These are phyloP conservation scores for Arachnomyces sp. DNA, from an alignment of 2,329 filamentous ascomycete species.

Conservation along the genomic window DNA sequence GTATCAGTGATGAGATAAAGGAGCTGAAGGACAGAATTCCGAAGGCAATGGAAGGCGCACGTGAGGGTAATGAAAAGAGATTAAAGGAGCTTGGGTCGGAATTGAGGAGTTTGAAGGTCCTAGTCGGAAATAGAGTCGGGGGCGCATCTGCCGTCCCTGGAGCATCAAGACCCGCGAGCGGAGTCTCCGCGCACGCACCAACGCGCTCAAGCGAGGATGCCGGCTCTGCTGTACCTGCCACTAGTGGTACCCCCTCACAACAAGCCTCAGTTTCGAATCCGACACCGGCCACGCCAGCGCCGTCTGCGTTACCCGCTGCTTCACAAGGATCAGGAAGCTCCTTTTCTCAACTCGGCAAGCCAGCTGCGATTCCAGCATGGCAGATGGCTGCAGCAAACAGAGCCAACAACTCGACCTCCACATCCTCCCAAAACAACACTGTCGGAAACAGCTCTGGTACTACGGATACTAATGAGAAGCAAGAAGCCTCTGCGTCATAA, in stretches of 20 bases:
- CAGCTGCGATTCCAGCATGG: slow-evolving; percentile 69
- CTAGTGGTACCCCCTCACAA: slow-evolving; percentile 22
- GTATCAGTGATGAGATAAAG: slow-evolving; percentile 78
- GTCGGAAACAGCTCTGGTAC: slow-evolving; percentile 13
- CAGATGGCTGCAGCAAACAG: slow-evolving; percentile 62
- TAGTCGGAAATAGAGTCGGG: slow-evolving; percentile 60
- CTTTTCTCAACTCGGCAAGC: slow-evolving; percentile 41
- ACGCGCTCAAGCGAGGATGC: slow-evolving; percentile 17
- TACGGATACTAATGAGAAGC: slow-evolving; percentile 16
- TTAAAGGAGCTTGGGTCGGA: slow-evolving; percentile 80
- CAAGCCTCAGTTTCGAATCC: slow-evolving; percentile 20
- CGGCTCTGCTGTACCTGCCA: slow-evolving; percentile 16
- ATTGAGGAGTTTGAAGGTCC: slow-evolving; percentile 82
- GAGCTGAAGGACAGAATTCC: slow-evolving; percentile 77
- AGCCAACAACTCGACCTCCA: slow-evolving; percentile 26
- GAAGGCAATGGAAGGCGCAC: slow-evolving; percentile 78
- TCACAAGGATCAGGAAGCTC: slow-evolving; percentile 33
- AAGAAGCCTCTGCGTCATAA: slow-evolving; percentile 25
- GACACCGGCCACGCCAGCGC: slow-evolving; percentile 16
- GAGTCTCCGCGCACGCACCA: slow-evolving; percentile 17
- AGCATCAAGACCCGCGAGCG: slow-evolving; percentile 23
- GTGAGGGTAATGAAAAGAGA: slow-evolving; percentile 69
- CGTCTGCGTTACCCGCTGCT: slow-evolving; percentile 25
- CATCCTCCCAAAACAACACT: slow-evolving; percentile 17
- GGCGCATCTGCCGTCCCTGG: slow-evolving; percentile 24